Evolutionary conservation across 1,139 yeast genomes (phyloP).

Genomic region (Candida sp.): DNA sequence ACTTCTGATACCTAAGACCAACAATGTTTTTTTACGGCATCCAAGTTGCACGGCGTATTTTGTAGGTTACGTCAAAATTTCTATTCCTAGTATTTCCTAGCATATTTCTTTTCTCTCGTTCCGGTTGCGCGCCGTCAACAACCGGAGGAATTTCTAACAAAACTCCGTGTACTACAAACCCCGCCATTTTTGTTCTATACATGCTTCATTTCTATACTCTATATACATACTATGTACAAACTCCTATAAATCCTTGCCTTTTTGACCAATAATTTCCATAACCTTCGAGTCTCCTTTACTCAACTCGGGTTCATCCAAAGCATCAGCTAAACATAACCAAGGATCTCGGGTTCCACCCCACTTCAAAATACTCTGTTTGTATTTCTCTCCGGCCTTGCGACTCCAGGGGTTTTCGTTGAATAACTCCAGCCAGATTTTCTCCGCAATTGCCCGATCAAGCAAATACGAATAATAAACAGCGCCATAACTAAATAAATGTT

Average conservation of each 20-base stretch:
- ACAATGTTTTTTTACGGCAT: too few species aligned
- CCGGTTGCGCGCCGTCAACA: not conserved
- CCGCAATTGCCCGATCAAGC: constrained; percentile 90
- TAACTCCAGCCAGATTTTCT: constrained; percentile 74
- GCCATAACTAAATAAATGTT: constrained; percentile 92
- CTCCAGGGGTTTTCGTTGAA: constrained; percentile 71
- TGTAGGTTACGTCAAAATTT: too few species aligned
- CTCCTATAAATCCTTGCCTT: not conserved
- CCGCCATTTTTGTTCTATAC: not conserved
- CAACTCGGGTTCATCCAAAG: constrained; percentile 59
- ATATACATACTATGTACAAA: not conserved
- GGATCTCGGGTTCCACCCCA: constrained; percentile 98
- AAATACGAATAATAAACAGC: constrained; percentile 91
- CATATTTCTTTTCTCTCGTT: too few species aligned
- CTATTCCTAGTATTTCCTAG: too few species aligned
- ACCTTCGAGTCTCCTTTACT: constrained; percentile 69
- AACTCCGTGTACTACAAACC: not conserved
- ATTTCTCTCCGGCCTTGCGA: constrained; percentile 69
- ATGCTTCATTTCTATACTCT: not conserved
- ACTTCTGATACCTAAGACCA: too few species aligned
- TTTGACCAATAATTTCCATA: constrained; percentile 58
- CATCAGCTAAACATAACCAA: constrained; percentile 83
- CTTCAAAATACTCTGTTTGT: constrained; percentile 64
- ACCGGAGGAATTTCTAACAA: not conserved
- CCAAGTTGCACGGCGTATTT: too few species aligned